Evolutionary conservation across 345 rosid species (phyloP).

Genomic region (Luvunga scandens): DNA sequence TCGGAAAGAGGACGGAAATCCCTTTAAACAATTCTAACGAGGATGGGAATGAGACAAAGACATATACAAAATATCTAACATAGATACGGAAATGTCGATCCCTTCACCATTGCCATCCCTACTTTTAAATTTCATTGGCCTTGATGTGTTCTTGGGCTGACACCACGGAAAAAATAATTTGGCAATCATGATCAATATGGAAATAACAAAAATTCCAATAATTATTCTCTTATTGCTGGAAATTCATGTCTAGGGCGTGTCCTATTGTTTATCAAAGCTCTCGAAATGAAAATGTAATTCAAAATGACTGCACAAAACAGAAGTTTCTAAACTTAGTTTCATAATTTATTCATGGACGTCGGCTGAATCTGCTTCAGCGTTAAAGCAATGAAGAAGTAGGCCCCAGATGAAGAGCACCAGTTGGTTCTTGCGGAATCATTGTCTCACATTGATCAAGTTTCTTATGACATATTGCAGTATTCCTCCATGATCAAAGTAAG

Average conservation of each 20-base stretch:
- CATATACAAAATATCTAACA: no score
- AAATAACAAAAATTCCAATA: neutral
- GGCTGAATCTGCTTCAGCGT: neutral
- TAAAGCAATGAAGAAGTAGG: neutral
- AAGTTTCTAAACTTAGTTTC: neutral
- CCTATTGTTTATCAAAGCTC: neutral
- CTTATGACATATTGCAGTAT: slow-evolving; percentile 60
- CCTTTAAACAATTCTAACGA: no score
- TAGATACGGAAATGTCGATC: no score
- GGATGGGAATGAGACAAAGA: no score
- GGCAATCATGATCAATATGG: neutral
- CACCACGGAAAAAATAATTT: neutral
- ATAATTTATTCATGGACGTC: neutral
- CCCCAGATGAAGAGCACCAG: neutral
- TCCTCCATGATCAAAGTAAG: slow-evolving; percentile 60
- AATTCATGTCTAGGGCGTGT: neutral
- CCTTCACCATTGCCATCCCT: no score
- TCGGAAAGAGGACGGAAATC: no score
- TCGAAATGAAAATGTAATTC: neutral
- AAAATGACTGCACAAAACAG: neutral
- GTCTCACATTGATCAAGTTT: slow-evolving; percentile 42
- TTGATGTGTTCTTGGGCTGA: neutral
- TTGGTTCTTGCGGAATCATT: slow-evolving; percentile 14
- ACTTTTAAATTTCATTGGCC: neutral
- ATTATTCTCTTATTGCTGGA: neutral